These are phyloP conservation scores for Dendrobium chrysotoxum DNA, from an alignment of 106 monocot genomes.

Conservation along the genomic window DNA sequence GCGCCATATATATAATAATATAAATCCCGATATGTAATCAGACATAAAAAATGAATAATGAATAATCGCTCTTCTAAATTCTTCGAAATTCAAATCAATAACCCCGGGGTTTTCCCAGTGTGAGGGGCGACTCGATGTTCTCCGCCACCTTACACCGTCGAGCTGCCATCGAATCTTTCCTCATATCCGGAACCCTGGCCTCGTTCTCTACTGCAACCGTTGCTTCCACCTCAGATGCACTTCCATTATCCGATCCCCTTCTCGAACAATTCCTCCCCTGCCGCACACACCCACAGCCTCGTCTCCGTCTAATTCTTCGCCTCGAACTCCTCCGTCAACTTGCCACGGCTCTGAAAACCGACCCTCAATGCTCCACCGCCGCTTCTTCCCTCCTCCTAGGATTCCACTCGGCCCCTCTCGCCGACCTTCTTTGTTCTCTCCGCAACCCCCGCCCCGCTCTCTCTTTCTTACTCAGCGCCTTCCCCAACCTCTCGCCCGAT, in stretches of 20 bases:
- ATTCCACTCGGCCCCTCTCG: not conserved
- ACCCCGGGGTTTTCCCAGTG: not conserved
- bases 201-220: not conserved
- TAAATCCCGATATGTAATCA: too few relatives aligned
- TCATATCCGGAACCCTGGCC: not conserved
- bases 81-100: not conserved
- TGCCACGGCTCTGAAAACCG: not conserved
- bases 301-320: not conserved
- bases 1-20: too few relatives aligned
- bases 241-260: not conserved
- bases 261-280: conserved; percentile 7
- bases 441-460: not conserved
- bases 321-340: conserved; percentile 9
- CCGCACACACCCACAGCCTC: not conserved
- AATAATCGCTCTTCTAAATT: too few relatives aligned
- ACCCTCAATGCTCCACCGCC: not conserved
- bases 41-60: too few relatives aligned
- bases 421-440: conserved; percentile 3
- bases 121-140: not conserved
- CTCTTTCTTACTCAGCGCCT: not conserved
- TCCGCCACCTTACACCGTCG: not conserved
- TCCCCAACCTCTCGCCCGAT: not conserved
- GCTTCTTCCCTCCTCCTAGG: not conserved
- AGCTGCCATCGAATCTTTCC: not conserved
- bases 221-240: not conserved